phyloP scores from a whole-genome alignment of 306 rosid genomes.

The Gastrolobium bilobum region DNA sequence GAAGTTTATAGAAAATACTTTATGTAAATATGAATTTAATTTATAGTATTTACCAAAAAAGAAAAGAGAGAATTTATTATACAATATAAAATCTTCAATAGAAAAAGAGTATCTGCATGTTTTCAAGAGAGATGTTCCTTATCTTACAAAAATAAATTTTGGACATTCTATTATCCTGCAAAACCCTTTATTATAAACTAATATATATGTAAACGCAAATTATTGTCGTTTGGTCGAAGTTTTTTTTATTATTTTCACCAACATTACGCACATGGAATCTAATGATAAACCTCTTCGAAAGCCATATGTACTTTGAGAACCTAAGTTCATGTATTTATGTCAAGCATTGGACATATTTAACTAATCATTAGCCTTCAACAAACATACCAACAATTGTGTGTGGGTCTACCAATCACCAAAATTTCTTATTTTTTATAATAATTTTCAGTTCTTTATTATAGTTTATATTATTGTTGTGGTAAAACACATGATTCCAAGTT shows the following conservation, averaged over 20 bases:
- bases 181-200: background rate
- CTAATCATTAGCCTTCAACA: slow-evolving; percentile 8
- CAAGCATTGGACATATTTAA: slow-evolving; percentile 9
- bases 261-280: background rate
- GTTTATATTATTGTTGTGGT: background rate
- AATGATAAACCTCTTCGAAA: slow-evolving; percentile 2
- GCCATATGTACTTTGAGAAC: background rate
- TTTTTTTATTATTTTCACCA: slow-evolving; percentile 3
- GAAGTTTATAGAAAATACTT: no score
- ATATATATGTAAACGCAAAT: background rate
- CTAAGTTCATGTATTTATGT: slow-evolving; percentile 3
- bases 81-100: background rate
- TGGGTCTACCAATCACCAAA: background rate
- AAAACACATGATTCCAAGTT: background rate
- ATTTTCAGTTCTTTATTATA: background rate
- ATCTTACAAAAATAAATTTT: background rate
- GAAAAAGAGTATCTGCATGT: background rate
- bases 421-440: background rate
- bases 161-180: background rate
- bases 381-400: slow-evolving; percentile 19
- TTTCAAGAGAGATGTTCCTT: background rate
- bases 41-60: no score
- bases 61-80: background rate
- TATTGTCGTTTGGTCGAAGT: slow-evolving; percentile 24
- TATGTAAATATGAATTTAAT: no score